phyloP scores from a whole-genome alignment of 768 basidiomycete species.

The Trametes gibbosa region DNA sequence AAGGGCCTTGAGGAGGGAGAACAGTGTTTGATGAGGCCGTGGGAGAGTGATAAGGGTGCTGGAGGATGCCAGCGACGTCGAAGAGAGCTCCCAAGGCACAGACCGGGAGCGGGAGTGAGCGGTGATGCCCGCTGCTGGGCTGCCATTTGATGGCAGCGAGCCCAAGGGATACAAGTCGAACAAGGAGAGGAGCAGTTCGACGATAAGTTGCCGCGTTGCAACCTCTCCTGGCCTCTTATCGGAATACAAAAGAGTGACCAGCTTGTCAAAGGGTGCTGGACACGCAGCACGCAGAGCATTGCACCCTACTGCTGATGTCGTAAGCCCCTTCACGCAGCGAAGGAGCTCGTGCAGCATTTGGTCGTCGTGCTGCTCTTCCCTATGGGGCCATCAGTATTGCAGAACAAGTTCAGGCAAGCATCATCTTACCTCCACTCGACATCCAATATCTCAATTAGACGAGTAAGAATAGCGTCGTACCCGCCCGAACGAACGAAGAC shows the following conservation, averaged over 20 bases:
- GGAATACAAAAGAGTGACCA: slow-evolving; percentile 84
- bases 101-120: slow-evolving; percentile 31
- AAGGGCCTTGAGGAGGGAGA: slow-evolving; percentile 70
- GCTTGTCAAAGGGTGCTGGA: slow-evolving; percentile 83
- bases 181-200: slow-evolving; percentile 81
- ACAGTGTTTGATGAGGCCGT: slow-evolving; percentile 67
- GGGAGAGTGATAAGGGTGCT: slow-evolving; percentile 65
- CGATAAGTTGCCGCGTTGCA: slow-evolving; percentile 82
- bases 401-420: not conserved
- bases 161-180: slow-evolving; percentile 86
- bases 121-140: slow-evolving; percentile 20
- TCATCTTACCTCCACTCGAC: slow-evolving; percentile 86
- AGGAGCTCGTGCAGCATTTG: slow-evolving; percentile 89
- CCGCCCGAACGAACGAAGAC: slow-evolving; percentile 83
- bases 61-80: slow-evolving; percentile 33
- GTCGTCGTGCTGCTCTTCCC: slow-evolving; percentile 98
- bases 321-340: slow-evolving; percentile 90
- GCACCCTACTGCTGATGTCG: slow-evolving; percentile 86
- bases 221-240: slow-evolving; percentile 99
- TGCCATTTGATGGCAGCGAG: slow-evolving; percentile 54
- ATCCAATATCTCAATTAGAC: slow-evolving; percentile 88
- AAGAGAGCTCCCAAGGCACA: slow-evolving; percentile 58
- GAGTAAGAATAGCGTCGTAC: slow-evolving; percentile 77
- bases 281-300: slow-evolving; percentile 86
- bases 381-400: slow-evolving; percentile 28